Evolutionary conservation across 441 rosid genomes (phyloP).

Genomic region (Aquilaria agallochum): DNA sequence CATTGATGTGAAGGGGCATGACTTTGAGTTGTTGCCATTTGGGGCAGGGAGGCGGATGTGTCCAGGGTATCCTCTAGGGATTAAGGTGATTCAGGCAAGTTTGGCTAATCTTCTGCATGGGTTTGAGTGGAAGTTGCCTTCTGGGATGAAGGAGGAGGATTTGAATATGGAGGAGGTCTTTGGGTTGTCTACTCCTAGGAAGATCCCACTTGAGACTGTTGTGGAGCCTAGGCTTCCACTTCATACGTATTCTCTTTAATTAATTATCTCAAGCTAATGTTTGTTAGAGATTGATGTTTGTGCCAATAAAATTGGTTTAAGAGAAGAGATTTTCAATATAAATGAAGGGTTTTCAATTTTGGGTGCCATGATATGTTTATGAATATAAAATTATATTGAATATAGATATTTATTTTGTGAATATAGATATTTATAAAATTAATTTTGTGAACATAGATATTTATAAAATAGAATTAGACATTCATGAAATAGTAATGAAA

Average conservation of each 20-base stretch:
- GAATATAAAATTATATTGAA: too few relatives aligned
- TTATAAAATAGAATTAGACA: too few relatives aligned
- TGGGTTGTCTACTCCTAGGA: conserved; percentile 53
- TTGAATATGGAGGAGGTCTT: conserved; percentile 57
- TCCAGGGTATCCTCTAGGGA: conserved; percentile 35
- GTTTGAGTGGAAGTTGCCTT: conserved; percentile 35
- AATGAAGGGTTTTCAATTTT: too few relatives aligned
- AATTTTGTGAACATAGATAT: too few relatives aligned
- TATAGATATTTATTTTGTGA: too few relatives aligned
- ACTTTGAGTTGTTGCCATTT: conserved; percentile 36
- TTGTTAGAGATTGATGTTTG: too few relatives aligned
- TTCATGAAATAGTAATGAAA: too few relatives aligned
- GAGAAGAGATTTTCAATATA: too few relatives aligned
- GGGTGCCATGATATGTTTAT: too few relatives aligned
- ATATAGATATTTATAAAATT: too few relatives aligned
- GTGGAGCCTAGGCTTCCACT: conserved; percentile 40
- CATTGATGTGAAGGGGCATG: conserved; percentile 37
- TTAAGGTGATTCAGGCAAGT: conserved; percentile 36
- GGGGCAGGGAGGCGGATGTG: conserved; percentile 49
- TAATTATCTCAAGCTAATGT: background rate
- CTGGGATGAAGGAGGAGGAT: conserved; percentile 15
- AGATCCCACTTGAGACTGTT: conserved; percentile 39
- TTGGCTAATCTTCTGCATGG: conserved; percentile 42
- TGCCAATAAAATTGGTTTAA: too few relatives aligned
- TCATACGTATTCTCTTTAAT: conserved; percentile 27